phyloP scores from a whole-genome alignment of 2,329 filamentous ascomycete species.

The Clarireedia hainanense region DNA sequence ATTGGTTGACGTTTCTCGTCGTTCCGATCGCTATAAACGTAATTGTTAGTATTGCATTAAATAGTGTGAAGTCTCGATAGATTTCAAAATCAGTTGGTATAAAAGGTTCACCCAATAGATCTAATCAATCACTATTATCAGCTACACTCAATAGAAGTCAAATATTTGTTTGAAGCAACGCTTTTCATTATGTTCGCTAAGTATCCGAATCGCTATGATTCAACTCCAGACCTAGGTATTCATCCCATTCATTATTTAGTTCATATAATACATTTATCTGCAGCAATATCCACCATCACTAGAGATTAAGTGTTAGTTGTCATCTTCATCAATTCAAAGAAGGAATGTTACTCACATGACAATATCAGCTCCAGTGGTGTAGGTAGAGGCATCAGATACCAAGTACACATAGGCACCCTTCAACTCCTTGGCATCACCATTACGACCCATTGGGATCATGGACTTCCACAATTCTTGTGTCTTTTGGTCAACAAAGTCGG shows the following conservation, averaged over 20 bases:
- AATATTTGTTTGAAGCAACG: too few relatives aligned
- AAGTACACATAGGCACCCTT: conserved; percentile 50
- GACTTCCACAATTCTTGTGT: conserved; percentile 49
- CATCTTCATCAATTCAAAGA: not conserved
- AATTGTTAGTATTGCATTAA: too few relatives aligned
- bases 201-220: not conserved
- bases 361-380: conserved; percentile 35
- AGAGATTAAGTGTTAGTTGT: conserved; percentile 33
- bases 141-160: too few relatives aligned
- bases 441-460: conserved; percentile 52
- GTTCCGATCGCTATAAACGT: too few relatives aligned
- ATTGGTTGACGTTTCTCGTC: too few relatives aligned
- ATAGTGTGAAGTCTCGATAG: too few relatives aligned
- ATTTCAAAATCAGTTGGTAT: too few relatives aligned
- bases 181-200: not conserved
- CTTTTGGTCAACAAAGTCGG: conserved; percentile 54
- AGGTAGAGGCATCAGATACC: conserved; percentile 37
- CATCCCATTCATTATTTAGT: not conserved
- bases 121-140: too few relatives aligned
- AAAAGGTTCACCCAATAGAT: too few relatives aligned
- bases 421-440: conserved; percentile 54
- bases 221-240: not conserved
- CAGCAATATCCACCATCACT: conserved; percentile 40
- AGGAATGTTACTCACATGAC: not conserved
- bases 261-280: conserved; percentile 12